phyloP scores from a whole-genome alignment of 2,329 filamentous ascomycete species.

The Colletotrichum orbiculare region DNA sequence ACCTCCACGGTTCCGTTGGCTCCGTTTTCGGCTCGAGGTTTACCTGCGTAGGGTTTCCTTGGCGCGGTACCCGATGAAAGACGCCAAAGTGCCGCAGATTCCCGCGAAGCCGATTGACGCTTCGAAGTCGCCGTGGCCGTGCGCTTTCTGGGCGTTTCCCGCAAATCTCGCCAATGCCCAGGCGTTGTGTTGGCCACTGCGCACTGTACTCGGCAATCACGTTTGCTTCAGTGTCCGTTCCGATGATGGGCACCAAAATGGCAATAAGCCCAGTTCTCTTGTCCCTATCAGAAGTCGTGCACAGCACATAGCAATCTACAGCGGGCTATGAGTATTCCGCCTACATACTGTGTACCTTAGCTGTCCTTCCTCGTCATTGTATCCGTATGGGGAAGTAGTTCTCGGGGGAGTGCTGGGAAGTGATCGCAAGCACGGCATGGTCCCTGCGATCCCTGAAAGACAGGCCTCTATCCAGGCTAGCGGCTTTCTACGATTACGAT shows the following conservation, averaged over 20 bases:
- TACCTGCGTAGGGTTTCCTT: conserved; percentile 15
- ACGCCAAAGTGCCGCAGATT: conserved; percentile 26
- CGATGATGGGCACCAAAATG: too few relatives aligned
- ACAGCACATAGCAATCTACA: too few relatives aligned
- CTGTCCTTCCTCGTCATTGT: conserved; percentile 2
- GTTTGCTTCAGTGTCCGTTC: too few relatives aligned
- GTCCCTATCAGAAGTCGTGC: too few relatives aligned
- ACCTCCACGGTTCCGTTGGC: conserved; percentile 9
- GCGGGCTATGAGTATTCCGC: neutral
- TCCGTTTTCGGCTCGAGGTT: conserved; percentile 35
- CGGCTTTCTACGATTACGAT: neutral
- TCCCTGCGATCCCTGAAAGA: conserved; percentile 25
- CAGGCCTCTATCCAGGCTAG: conserved; percentile 13
- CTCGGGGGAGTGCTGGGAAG: neutral
- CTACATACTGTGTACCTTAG: conserved; percentile 8
- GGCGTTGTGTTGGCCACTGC: conserved; percentile 1
- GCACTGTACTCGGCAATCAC: neutral
- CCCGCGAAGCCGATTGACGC: neutral
- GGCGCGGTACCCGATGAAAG: conserved; percentile 30
- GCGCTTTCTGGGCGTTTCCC: conserved; percentile 10
- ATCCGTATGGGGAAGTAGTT: conserved; percentile 3
- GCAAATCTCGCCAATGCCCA: neutral
- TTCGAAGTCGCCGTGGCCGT: conserved; percentile 16
- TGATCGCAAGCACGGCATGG: too few relatives aligned
- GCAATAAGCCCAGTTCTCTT: too few relatives aligned